These are phyloP conservation scores for Petrea volubilis DNA, from an alignment of 257 asterid genomes.

Conservation along the genomic window DNA sequence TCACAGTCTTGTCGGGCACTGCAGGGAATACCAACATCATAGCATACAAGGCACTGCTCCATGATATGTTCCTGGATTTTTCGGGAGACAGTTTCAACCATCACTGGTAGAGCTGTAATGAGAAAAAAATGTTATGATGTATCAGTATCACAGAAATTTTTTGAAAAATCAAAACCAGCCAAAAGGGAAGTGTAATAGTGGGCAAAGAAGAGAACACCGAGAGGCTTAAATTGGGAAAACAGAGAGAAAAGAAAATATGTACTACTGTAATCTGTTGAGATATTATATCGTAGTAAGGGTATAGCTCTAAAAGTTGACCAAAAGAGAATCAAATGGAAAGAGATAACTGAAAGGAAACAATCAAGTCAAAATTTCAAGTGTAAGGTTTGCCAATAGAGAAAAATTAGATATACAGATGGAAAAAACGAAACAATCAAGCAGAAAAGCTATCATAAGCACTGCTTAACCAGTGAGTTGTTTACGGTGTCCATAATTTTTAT, in stretches of 20 bases:
- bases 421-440: background rate
- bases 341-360: background rate
- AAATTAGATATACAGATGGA: background rate
- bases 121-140: conserved; percentile 17
- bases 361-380: background rate
- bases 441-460: background rate
- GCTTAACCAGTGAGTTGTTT: background rate
- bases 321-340: background rate
- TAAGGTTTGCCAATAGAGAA: background rate
- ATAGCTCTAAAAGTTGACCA: background rate
- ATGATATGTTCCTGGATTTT: conserved; percentile 77
- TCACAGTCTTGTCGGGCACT: conserved; percentile 78
- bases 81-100: conserved; percentile 74
- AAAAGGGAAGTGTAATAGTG: background rate
- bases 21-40: conserved; percentile 82
- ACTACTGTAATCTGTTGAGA: background rate
- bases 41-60: conserved; percentile 93
- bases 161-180: background rate
- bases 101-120: conserved; percentile 77
- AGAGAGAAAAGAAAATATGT: background rate
- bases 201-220: background rate
- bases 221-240: background rate
- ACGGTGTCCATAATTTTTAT: background rate
- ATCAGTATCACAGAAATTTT: conserved; percentile 2
- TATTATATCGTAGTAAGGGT: background rate